Evolutionary conservation across 768 basidiomycete species (phyloP).

Genomic region (Trametes villosa): DNA sequence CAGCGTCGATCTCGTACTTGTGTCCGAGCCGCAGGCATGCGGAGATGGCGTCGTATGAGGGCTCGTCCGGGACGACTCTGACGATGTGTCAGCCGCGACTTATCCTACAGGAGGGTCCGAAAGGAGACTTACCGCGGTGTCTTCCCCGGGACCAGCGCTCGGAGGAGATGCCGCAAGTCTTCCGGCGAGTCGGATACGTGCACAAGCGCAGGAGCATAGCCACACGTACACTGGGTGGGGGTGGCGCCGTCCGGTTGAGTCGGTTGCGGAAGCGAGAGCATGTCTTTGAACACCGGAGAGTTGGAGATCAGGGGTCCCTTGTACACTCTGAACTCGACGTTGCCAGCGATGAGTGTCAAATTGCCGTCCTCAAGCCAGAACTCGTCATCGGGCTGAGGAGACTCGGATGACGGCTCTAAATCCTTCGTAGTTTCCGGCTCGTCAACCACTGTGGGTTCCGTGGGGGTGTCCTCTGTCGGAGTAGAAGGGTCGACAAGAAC

Average conservation of each 20-base stretch:
- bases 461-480: not conserved
- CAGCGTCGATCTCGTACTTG: slow-evolving; percentile 8
- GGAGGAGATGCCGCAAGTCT: not conserved
- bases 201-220: not conserved
- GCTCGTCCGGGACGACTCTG: not conserved
- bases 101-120: no score
- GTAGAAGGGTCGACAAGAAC: not conserved
- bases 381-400: slow-evolving; percentile 15
- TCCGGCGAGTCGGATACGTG: not conserved
- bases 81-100: no score
- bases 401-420: not conserved
- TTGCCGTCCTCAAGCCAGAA: slow-evolving; percentile 37
- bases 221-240: not conserved
- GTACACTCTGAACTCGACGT: slow-evolving; percentile 30
- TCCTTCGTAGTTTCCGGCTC: not conserved
- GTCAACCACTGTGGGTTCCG: not conserved
- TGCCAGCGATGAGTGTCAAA: slow-evolving; percentile 31
- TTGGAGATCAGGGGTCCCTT: slow-evolving; percentile 25
- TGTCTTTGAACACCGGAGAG: slow-evolving; percentile 33
- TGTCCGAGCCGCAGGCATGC: not conserved
- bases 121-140: not conserved
- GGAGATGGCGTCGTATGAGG: not conserved
- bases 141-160: not conserved
- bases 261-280: slow-evolving; percentile 27
- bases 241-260: not conserved